phyloP scores from a whole-genome alignment of 345 rosid species.

The Isatis tinctoria region DNA sequence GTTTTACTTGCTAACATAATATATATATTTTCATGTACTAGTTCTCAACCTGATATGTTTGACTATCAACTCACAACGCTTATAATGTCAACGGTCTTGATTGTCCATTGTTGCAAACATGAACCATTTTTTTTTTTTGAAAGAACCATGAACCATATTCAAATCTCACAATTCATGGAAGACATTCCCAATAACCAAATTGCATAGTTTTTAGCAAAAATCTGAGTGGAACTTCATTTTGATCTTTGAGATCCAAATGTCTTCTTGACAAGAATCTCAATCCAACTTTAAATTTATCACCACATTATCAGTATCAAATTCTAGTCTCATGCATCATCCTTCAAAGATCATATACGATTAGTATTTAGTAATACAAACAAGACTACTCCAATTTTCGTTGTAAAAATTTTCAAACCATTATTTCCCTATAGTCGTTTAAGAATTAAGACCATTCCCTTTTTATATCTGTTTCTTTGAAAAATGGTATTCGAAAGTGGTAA shows the following conservation, averaged over 20 bases:
- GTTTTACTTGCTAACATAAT: neutral
- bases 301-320: conserved; percentile 10
- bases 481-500: no score
- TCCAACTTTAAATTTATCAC: neutral
- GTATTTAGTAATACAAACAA: neutral
- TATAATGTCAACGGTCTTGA: neutral
- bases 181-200: neutral
- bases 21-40: neutral
- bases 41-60: neutral
- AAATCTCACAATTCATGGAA: neutral
- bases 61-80: neutral
- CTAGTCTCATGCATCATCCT: conserved; percentile 4
- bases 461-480: no score
- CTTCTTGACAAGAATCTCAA: neutral
- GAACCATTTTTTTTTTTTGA: no score
- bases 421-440: neutral
- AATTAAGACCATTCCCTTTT: neutral
- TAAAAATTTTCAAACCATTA: neutral
- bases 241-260: neutral
- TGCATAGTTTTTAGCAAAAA: neutral
- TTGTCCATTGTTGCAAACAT: neutral
- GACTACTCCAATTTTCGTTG: neutral
- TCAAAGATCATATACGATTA: neutral
- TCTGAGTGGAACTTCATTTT: neutral
- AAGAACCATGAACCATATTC: neutral